phyloP scores from a whole-genome alignment of 2,329 filamentous ascomycete species.

The Aspergillus pseudoglaucus region DNA sequence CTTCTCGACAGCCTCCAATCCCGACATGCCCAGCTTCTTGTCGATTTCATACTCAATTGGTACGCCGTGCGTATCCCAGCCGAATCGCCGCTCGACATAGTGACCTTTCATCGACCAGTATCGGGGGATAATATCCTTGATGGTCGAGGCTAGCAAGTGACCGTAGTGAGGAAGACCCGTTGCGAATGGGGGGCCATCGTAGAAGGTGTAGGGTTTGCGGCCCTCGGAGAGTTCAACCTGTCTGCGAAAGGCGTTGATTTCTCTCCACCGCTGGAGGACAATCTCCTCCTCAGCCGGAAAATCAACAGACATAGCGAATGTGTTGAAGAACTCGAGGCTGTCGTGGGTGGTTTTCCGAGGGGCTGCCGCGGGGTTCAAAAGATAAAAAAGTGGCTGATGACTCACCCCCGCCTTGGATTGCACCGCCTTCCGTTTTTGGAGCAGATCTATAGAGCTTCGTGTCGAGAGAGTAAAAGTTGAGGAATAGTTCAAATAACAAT shows the following conservation, averaged over 20 bases:
- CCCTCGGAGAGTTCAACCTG: conserved; percentile 82
- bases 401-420: conserved; percentile 17
- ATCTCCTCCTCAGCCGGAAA: conserved; percentile 88
- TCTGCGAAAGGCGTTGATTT: conserved; percentile 83
- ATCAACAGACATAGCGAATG: conserved; percentile 68
- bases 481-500: not conserved
- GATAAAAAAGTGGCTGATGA: conserved; percentile 11
- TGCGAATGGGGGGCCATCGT: conserved; percentile 77
- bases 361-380: conserved; percentile 17
- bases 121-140: conserved; percentile 93
- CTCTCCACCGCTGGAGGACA: conserved; percentile 78
- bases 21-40: conserved; percentile 86
- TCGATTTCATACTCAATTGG: conserved; percentile 97
- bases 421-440: not conserved
- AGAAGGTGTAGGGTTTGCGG: conserved; percentile 84
- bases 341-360: conserved; percentile 6
- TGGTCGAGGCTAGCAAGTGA: conserved; percentile 82
- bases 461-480: too few relatives aligned
- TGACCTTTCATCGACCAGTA: conserved; percentile 98
- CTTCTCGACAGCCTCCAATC: conserved; percentile 77
- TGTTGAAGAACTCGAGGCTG: conserved; percentile 11
- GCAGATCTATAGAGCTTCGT: too few relatives aligned
- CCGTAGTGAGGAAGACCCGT: conserved; percentile 65
- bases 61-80: conserved; percentile 92
- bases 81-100: conserved; percentile 86